phyloP scores from a whole-genome alignment of 106 monocot species.

The Dactylorhiza incarnata region DNA sequence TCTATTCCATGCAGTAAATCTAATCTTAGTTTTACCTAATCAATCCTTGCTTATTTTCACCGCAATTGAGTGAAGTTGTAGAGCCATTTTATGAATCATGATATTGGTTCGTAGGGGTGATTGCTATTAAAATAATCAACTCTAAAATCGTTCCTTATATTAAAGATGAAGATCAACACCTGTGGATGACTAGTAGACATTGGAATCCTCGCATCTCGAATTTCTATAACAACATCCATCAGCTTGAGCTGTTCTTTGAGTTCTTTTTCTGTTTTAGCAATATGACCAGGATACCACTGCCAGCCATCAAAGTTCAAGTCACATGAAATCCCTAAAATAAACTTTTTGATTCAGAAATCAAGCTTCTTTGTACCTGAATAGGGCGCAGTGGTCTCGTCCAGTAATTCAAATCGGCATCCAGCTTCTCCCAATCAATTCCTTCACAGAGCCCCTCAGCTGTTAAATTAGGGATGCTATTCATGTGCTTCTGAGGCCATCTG shows the following conservation, averaged over 20 bases:
- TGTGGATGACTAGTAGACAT: slow-evolving; percentile 84
- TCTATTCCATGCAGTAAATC: too few relatives aligned
- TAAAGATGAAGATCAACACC: slow-evolving; percentile 27
- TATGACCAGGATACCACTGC: slow-evolving; percentile 99
- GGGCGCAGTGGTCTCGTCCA: slow-evolving; percentile 86
- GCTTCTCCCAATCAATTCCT: slow-evolving; percentile 46
- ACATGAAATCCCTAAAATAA: neutral
- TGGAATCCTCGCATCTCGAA: slow-evolving; percentile 94
- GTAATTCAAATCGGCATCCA: slow-evolving; percentile 67
- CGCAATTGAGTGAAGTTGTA: too few relatives aligned
- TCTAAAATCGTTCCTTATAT: neutral
- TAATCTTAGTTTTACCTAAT: too few relatives aligned
- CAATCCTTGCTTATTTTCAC: too few relatives aligned
- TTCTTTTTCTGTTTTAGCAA: slow-evolving; percentile 95
- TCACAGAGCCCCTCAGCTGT: slow-evolving; percentile 9
- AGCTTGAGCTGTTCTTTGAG: slow-evolving; percentile 85
- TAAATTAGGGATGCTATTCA: neutral
- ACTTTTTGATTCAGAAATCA: neutral
- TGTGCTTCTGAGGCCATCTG: neutral
- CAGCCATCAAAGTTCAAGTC: slow-evolving; percentile 9
- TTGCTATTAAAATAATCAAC: neutral
- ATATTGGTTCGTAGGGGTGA: too few relatives aligned
- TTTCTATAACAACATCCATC: slow-evolving; percentile 98
- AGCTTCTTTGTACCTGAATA: slow-evolving; percentile 71
- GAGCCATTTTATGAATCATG: too few relatives aligned